A percentile compares a stretch with the other conserved stretches of the same genome.
Evolutionary conservation across 2,329 filamentous ascomycete species (phyloP).

Genomic region (Claviceps sp.): DNA sequence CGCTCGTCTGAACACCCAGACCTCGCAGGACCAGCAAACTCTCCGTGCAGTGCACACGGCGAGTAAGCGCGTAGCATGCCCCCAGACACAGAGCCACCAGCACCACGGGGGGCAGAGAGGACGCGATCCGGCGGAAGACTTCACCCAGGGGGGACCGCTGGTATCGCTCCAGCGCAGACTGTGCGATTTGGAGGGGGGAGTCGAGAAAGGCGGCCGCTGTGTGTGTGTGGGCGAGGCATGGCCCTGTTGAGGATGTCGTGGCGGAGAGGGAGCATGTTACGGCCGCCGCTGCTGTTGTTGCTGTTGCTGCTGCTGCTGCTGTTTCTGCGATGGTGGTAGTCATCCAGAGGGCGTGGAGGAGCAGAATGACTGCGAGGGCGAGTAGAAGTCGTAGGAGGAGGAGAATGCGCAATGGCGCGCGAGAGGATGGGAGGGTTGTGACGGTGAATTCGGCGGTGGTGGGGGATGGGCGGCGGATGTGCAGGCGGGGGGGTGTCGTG

Average conservation of each 20-base stretch:
- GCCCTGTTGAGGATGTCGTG: constrained; percentile 3
- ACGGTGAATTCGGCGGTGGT: constrained; percentile 90
- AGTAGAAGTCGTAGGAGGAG: constrained; percentile 28
- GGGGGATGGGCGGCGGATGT: constrained; percentile 57
- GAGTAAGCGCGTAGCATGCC: constrained; percentile 3
- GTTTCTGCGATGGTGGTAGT: constrained; percentile 2
- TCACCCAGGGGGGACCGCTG: constrained; percentile 20
- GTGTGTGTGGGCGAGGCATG: neutral
- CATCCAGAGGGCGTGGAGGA: constrained; percentile 36
- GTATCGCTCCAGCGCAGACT: constrained; percentile 10
- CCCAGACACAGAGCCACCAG: constrained; percentile 28
- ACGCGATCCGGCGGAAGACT: constrained; percentile 19
- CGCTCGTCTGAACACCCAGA: constrained; percentile 78
- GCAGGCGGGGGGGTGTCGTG: constrained; percentile 44
- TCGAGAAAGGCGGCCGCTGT: too few relatives aligned
- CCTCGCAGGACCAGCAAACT: constrained; percentile 78
- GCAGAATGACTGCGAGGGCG: constrained; percentile 27
- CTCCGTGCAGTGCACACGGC: constrained; percentile 51
- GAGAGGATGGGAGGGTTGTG: constrained; percentile 55
- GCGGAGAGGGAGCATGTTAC: constrained; percentile 3
- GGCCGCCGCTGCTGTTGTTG: neutral
- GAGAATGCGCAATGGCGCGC: constrained; percentile 30
- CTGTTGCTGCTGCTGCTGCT: neutral
- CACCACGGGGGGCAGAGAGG: constrained; percentile 24
- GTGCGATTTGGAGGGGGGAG: neutral